Evolutionary conservation across 106 monocot genomes (phyloP), one percentile per base, ranked within the genome.

Genomic region (Apostasia shenzhenica): DNA sequence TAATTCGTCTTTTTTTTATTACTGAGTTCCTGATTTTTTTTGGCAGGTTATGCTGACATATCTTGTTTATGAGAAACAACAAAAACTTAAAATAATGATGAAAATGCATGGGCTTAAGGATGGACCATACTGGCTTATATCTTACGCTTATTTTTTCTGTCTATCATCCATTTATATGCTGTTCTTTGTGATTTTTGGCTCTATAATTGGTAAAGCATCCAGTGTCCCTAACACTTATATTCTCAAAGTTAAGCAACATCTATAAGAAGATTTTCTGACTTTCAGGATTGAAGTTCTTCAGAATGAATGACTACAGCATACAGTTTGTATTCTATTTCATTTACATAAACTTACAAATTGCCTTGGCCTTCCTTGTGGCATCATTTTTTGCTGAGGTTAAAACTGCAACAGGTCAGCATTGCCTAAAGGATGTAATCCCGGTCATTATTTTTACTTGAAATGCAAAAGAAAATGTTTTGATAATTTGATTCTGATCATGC

Each of bases 61-160:
- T 59, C 52, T 94, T 43, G 85, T 91, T 45, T 91, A 91, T 54
- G 87, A 91, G 77, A 91, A 88, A 66, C 85, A 94, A 79, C 76
- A 88, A 2, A 85, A 79, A 26, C 55, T 91, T 65, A 85, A 79
- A 73, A 79, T 94, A 38, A 88, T 94, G 77, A 94, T 91, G 94
- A 94, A 94, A 73, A 91, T 94, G 94, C 91, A 88, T 66, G 88
- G 94, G 8, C 88, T 91, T 9, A 88, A 85, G 55, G 91, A 91
- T 73, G 77, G 76, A 37, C 80, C 94, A n/a, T 94, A 94, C 71
- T 85, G 85, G 91, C 47, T 85, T 5, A 88, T 94, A 69, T 85
- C 94, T 65, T 91, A 91, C 74, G 75, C 66, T 48, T 94, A 91
- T 75, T 91, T 94, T 70, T 76, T 94, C 50, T 39, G 39, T 4